Evolutionary conservation across 768 basidiomycete genomes (phyloP).

Genomic region (Suillus alpinus): DNA sequence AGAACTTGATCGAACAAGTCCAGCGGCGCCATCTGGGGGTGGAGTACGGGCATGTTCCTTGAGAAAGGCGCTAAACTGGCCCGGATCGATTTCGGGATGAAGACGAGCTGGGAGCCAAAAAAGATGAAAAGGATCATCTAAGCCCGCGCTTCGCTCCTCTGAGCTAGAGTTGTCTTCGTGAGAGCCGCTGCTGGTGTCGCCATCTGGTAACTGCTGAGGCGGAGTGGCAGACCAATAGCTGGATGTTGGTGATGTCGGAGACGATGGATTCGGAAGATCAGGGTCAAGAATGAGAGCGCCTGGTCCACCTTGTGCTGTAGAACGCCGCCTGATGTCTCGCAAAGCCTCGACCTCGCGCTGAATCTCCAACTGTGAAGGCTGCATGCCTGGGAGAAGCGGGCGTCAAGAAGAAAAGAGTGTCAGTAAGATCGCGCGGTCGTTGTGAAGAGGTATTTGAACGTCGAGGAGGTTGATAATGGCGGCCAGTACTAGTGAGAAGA

Average conservation of each 20-base stretch:
- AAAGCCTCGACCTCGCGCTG: slow-evolving; percentile 84
- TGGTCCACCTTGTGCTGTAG: slow-evolving; percentile 68
- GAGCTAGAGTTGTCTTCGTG: slow-evolving; percentile 39
- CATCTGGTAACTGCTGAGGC: slow-evolving; percentile 38
- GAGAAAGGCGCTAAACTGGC: slow-evolving; percentile 92
- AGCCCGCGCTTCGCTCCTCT: slow-evolving; percentile 27
- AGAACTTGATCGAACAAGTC: slow-evolving; percentile 43
- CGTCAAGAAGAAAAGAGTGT: slow-evolving; percentile 11
- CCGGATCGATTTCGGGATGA: slow-evolving; percentile 97
- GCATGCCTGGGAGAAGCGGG: slow-evolving; percentile 37
- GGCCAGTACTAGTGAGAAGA: slow-evolving; percentile 3
- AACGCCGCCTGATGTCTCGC: slow-evolving; percentile 80
- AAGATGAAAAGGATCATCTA: slow-evolving; percentile 83
- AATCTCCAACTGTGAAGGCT: slow-evolving; percentile 83
- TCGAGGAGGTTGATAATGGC: slow-evolving; percentile 6
- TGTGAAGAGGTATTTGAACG: slow-evolving; percentile 11
- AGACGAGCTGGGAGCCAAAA: slow-evolving; percentile 98
- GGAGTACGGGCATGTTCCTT: slow-evolving; percentile 82
- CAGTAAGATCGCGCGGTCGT: slow-evolving; percentile 8
- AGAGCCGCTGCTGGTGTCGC: slow-evolving; percentile 42
- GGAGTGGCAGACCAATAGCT: slow-evolving; percentile 46
- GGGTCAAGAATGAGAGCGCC: slow-evolving; percentile 86
- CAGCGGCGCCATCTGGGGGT: slow-evolving; percentile 45
- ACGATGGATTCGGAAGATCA: slow-evolving; percentile 78
- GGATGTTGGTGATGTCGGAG: slow-evolving; percentile 55